Evolutionary conservation across 164 flowering plant species (phyloP).

Genomic region (Saururus chinensis): DNA sequence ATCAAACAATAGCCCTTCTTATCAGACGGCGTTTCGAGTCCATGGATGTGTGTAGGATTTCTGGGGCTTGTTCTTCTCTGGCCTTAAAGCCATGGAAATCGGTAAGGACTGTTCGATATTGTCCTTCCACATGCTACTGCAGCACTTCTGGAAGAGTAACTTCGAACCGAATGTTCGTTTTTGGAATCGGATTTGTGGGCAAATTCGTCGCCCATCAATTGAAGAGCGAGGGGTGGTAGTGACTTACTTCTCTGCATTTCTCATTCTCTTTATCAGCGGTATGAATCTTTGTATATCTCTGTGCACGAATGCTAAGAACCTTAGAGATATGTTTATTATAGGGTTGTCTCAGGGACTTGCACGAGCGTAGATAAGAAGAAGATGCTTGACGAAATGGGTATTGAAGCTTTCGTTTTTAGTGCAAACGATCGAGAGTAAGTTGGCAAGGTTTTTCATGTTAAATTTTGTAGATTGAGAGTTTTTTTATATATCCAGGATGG

Average conservation of each 20-base stretch:
- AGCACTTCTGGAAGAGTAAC: neutral
- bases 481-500: neutral
- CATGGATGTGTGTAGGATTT: neutral
- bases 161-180: slow-evolving; percentile 40
- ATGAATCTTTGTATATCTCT: neutral
- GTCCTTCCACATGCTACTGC: neutral
- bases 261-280: too few relatives aligned
- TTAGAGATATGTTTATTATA: slow-evolving; percentile 9
- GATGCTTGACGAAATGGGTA: slow-evolving; percentile 49
- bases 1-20: too few relatives aligned
- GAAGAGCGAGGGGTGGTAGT: slow-evolving; percentile 46
- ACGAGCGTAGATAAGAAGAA: slow-evolving; percentile 44
- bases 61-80: neutral
- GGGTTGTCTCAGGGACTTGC: slow-evolving; percentile 76
- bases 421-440: slow-evolving; percentile 57
- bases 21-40: too few relatives aligned
- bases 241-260: neutral
- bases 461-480: neutral
- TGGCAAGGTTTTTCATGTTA: neutral
- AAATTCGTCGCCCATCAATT: slow-evolving; percentile 41
- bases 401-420: slow-evolving; percentile 44
- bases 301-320: neutral
- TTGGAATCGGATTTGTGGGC: slow-evolving; percentile 79
- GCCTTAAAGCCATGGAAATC: neutral
- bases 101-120: neutral